Evolutionary conservation across 129 eudicot genomes (phyloP), one percentile per base, ranked within the genome.

Genomic region (Pseudognaphalium luteoalbum): DNA sequence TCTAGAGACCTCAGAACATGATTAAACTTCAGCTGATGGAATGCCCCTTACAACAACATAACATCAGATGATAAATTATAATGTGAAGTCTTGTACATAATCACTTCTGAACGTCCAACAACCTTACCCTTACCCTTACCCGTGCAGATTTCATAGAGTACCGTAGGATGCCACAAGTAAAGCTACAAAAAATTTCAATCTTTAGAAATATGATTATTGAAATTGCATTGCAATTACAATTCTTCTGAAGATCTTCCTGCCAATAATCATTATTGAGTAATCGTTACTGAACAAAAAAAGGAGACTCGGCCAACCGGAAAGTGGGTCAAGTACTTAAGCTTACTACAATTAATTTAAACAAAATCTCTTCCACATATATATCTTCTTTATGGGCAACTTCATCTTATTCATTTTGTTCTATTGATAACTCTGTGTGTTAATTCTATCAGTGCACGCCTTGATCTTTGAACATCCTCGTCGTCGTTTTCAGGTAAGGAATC

Each of bases 371-470:
- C 41, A 62, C 70, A 64, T 71, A 70, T 72, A 39, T 50, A 62
- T 61, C 47, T 54, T 29, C 60, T 68, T 56, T 54, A 54, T 52
- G 76, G 76, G 33, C 47, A 8, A 16, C 69, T 37, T 54, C 28
- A 52, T 66, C 9, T 76, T 76, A 20, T 79, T 82, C 81, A 93
- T 79, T 90, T 93, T 39, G 92, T 88, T 84, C 98, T 85, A n/a
- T 88, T 88, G 54, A 90, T 87, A 76, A 93, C 98, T 80, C 85
- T 88, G 35, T 93, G 91, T 2, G 97, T 87, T 47, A 90, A 70
- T 50, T 93, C 98, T 80, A 88, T 74, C 42, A 91, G 97, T 9
- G 98, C 98, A 39, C 97, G 88, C 70, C 98, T 90, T 37, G 97
- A 86, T 74, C 81, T 87, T 84, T 83, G 90, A 80, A 93, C 97